Evolutionary conservation across 441 rosid genomes (phyloP).

Genomic region (Mallotus repandus): DNA sequence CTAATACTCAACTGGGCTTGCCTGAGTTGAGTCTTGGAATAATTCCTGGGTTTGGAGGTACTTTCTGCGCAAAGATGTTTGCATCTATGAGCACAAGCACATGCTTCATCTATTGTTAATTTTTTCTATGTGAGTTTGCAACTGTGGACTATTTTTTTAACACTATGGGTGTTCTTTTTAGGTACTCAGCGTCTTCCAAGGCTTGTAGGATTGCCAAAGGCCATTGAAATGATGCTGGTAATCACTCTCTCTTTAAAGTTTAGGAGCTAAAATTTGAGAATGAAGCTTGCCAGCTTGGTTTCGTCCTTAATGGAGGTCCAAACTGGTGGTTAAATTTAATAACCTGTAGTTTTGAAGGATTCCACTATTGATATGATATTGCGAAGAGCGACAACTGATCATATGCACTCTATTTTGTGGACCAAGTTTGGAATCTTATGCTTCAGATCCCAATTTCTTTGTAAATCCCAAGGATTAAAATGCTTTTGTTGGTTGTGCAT

Average conservation of each 20-base stretch:
- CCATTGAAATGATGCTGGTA: conserved; percentile 90
- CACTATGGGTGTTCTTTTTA: conserved; percentile 33
- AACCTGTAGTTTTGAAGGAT: background rate
- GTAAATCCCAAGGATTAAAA: too few species aligned
- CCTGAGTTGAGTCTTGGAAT: conserved; percentile 92
- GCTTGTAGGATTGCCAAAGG: conserved; percentile 82
- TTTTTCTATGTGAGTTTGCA: conserved; percentile 11
- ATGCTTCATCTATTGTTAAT: conserved; percentile 1
- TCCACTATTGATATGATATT: background rate
- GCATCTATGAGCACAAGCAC: background rate
- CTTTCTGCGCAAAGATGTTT: background rate
- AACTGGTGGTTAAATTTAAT: background rate
- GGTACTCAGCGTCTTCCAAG: conserved; percentile 99
- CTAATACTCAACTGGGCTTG: conserved; percentile 81
- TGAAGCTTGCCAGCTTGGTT: background rate
- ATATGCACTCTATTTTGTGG: background rate
- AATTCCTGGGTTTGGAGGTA: conserved; percentile 97
- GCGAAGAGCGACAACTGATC: background rate
- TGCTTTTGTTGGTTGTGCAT: too few species aligned
- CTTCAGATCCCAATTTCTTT: background rate
- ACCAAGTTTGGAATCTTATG: background rate
- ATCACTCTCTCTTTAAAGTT: conserved; percentile 9
- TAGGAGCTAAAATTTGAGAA: background rate
- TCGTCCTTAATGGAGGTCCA: background rate
- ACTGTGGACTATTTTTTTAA: conserved; percentile 19